Conservation (phyloP, 2,329 filamentous ascomycete genomes). For the Venturiaceae sp. region DNA sequence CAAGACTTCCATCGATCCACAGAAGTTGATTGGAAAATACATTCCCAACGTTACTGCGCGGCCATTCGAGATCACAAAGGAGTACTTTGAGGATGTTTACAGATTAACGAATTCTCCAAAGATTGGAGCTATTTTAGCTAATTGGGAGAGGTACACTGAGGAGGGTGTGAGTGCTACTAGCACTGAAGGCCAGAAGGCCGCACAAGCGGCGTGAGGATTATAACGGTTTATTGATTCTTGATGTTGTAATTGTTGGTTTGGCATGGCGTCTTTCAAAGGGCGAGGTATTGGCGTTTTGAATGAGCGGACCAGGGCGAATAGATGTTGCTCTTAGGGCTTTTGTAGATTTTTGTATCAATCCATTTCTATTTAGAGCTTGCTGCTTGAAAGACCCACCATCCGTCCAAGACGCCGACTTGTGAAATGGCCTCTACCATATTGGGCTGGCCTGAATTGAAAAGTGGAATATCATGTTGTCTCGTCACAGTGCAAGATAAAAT, state of each 20-base stretch:
- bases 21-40: conserved; percentile 96
- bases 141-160: conserved; percentile 47
- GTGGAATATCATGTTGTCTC: too few relatives aligned
- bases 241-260: background rate
- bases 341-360: background rate
- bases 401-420: too few relatives aligned
- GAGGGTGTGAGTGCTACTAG: background rate
- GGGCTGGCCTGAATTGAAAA: too few relatives aligned
- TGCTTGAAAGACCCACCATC: too few relatives aligned
- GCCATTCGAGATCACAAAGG: conserved; percentile 91
- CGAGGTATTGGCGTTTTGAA: background rate
- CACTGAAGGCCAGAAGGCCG: conserved; percentile 1
- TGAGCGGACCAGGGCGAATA: background rate
- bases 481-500: too few relatives aligned
- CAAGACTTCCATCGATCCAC: conserved; percentile 95
- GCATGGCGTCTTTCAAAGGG: background rate
- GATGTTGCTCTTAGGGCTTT: background rate
- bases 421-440: too few relatives aligned
- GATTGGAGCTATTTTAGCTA: conserved; percentile 73
- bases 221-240: background rate
- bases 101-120: conserved; percentile 73
- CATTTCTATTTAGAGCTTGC: too few relatives aligned
- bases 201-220: background rate
- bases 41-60: conserved; percentile 97
- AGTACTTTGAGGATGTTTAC: conserved; percentile 99